Conservation (phyloP, 2,329 filamentous ascomycete genomes). For the Penicillium sp. region DNA sequence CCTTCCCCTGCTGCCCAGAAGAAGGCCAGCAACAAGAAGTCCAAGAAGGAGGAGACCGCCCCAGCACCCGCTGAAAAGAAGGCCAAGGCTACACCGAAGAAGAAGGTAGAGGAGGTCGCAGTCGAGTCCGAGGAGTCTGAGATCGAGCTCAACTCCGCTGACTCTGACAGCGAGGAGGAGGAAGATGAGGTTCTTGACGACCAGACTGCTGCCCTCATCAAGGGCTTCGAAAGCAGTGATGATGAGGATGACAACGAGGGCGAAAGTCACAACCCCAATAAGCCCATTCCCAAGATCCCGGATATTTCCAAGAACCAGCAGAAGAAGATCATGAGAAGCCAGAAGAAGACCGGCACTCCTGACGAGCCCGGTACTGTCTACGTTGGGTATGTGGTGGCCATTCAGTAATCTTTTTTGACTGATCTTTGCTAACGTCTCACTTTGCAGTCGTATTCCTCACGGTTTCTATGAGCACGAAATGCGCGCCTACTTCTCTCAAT, state of each 20-base stretch:
- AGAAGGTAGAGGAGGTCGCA: constrained; percentile 44
- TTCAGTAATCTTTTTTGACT: not conserved
- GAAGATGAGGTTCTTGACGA: constrained; percentile 43
- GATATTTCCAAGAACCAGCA: constrained; percentile 46
- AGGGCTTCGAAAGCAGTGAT: constrained; percentile 56
- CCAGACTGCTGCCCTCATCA: constrained; percentile 55
- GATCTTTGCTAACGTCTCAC: constrained; percentile 16
- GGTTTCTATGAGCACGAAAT: constrained; percentile 98
- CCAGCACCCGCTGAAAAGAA: constrained; percentile 32
- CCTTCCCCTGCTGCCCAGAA: constrained; percentile 32
- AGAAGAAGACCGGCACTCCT: constrained; percentile 45
- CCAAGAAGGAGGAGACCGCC: constrained; percentile 32
- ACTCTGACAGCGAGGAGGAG: constrained; percentile 31
- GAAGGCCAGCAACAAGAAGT: constrained; percentile 49
- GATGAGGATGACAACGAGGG: constrained; percentile 53
- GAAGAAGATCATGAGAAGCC: constrained; percentile 53
- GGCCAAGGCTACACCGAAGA: constrained; percentile 40
- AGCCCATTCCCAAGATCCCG: constrained; percentile 44
- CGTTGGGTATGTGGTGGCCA: constrained; percentile 60
- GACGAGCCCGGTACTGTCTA: constrained; percentile 75
- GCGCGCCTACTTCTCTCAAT: constrained; percentile 89
- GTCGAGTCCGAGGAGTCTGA: constrained; percentile 39
- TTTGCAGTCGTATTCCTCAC: constrained; percentile 71
- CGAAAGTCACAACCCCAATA: constrained; percentile 47
- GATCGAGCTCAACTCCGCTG: constrained; percentile 19